Conservation (phyloP, 345 rosid genomes). For the Syzygium oleosum region DNA sequence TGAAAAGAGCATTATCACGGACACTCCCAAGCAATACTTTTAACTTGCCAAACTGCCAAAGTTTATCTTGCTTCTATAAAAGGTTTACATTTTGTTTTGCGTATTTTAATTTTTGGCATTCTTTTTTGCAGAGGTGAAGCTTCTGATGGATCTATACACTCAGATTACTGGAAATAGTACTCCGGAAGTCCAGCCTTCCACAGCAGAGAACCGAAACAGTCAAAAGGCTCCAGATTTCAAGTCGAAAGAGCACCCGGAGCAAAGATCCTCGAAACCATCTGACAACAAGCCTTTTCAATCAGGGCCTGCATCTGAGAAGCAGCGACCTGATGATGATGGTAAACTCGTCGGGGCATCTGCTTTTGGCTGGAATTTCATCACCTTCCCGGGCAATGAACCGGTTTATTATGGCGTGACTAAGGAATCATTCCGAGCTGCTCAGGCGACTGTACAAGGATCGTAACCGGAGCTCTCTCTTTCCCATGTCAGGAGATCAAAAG, state of each 20-base stretch:
- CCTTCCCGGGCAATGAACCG: constrained; percentile 35
- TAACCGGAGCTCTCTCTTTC: neutral
- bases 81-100: neutral
- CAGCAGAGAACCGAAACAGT: constrained; percentile 23
- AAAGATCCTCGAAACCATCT: constrained; percentile 10
- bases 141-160: constrained; percentile 45
- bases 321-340: constrained; percentile 11
- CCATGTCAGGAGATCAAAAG: neutral
- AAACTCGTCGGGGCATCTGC: constrained; percentile 64
- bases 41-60: neutral
- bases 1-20: neutral
- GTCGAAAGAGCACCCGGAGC: constrained; percentile 4
- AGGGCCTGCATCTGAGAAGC: constrained; percentile 8
- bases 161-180: constrained; percentile 23
- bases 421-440: constrained; percentile 59
- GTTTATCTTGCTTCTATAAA: neutral
- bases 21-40: neutral
- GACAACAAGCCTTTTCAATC: constrained; percentile 1
- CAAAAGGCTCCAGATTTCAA: constrained; percentile 11
- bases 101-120: neutral
- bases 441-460: constrained; percentile 11
- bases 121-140: constrained; percentile 50
- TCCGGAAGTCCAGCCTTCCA: constrained; percentile 17
- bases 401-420: constrained; percentile 64
- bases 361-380: constrained; percentile 91